Percentiles rank a stretch among this genome's conserved stretches.
phyloP scores from a whole-genome alignment of 805 yeast genomes.

The Kuraishia ogatae region DNA sequence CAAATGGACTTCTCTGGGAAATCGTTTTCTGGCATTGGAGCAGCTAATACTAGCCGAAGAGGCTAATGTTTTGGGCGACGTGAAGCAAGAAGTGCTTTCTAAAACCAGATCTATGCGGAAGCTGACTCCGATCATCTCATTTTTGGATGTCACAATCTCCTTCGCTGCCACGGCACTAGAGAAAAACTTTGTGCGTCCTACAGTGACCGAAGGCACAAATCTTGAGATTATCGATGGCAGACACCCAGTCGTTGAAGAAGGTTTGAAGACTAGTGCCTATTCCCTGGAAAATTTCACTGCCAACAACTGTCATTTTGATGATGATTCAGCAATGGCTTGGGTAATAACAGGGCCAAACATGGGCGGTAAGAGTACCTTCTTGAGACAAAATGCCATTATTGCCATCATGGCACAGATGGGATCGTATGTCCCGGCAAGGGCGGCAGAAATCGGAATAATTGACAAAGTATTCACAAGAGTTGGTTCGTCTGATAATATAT shows the following conservation, averaged over 20 bases:
- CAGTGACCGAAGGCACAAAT: constrained; percentile 35
- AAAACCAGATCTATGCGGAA: constrained; percentile 37
- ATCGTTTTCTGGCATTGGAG: constrained; percentile 32
- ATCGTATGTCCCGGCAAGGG: constrained; percentile 58
- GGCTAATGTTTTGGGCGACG: constrained; percentile 34
- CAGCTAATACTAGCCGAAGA: constrained; percentile 49
- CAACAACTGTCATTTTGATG: constrained; percentile 27
- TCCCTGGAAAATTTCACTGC: constrained; percentile 36
- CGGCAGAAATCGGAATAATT: constrained; percentile 60
- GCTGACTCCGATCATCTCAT: constrained; percentile 42
- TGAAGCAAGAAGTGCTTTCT: constrained; percentile 38
- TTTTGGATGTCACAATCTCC: constrained; percentile 63
- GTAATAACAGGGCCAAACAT: constrained; percentile 86
- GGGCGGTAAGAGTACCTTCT: constrained; percentile 79
- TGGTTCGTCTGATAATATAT: constrained; percentile 79
- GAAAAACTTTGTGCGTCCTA: constrained; percentile 58
- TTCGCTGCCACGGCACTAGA: constrained; percentile 70
- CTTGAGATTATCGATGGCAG: constrained; percentile 59
- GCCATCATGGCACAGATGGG: constrained; percentile 70
- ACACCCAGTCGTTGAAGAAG: constrained; percentile 81
- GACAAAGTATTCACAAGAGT: constrained; percentile 75
- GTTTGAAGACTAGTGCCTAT: constrained; percentile 37
- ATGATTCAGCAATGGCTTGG: constrained; percentile 28
- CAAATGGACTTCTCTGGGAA: constrained; percentile 48
- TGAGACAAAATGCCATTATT: constrained; percentile 64